Evolutionary conservation across 768 basidiomycete species (phyloP), one percentile per base, ranked within the genome.

Genomic region (Lactifluus echinatus): DNA sequence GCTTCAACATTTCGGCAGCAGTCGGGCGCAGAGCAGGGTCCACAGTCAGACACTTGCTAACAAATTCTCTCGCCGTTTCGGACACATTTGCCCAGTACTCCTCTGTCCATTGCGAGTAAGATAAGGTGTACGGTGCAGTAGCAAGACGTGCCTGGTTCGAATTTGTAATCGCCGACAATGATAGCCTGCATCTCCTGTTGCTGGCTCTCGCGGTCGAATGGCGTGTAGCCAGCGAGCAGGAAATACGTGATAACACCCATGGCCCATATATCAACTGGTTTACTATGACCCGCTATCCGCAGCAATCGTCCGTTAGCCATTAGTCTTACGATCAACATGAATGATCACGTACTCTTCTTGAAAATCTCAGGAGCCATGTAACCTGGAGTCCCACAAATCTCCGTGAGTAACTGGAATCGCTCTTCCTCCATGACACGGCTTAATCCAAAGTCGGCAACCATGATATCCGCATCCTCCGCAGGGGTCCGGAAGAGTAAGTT

Each of bases 211-310:
- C 92, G 84, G 70, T 98, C 94, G 68, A 99, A 99, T 1, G 96
- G 96, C 5, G 96, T 99, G 75, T 98, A 94, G 2, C 90, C 87
- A 50, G 84, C 85, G 26, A 97, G 84, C 3, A 97, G 75, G 84
- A 96, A 96, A 73, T 97, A 97, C 12, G 95, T 89, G 70, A 99
- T 94, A 48, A 99, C 95, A 37, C 95, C 95, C 82, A 98, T 94
- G 1, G 95, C 93, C 94, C 93, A 94, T 54, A 95, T 73, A 66
- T 95, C 95, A 17, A 96, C 94, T 8, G 94, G 93, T 72, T 90
- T 96, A 40, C 87, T 82, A 65, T 99, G 95, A 3, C 95, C 95
- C 54, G 84, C 87, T 89, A 66, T 29, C 52, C 43, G 26, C 40
- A 40, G 61, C 43, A 61, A 50, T 53, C 51, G 28, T 39, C 47